Evolutionary conservation across 768 basidiomycete species (phyloP).

Genomic region (Pisolithus orientalis): DNA sequence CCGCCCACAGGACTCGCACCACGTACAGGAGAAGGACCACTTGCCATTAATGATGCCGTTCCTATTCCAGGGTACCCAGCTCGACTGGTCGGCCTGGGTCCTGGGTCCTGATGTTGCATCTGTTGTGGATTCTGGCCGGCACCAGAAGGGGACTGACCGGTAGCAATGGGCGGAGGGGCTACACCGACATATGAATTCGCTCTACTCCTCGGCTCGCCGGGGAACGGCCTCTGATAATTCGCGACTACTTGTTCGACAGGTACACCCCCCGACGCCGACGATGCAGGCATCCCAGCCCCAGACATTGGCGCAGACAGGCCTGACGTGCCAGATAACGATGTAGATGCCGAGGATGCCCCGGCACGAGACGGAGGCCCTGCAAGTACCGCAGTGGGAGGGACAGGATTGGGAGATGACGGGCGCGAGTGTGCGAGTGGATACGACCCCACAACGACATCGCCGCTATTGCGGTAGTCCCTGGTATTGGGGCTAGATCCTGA

Average conservation of each 20-base stretch:
- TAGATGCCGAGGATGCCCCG: slow-evolving; percentile 11
- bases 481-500: neutral
- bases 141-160: neutral
- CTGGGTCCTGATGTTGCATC: slow-evolving; percentile 30
- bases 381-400: slow-evolving; percentile 59
- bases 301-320: too few relatives aligned
- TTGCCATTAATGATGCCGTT: slow-evolving; percentile 58
- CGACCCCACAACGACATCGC: slow-evolving; percentile 71
- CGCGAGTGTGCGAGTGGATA: slow-evolving; percentile 65
- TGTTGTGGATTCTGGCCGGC: slow-evolving; percentile 6
- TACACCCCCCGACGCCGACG: slow-evolving; percentile 40
- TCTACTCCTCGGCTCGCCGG: slow-evolving; percentile 68
- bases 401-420: slow-evolving; percentile 60
- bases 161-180: slow-evolving; percentile 14
- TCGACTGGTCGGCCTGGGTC: slow-evolving; percentile 50
- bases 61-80: slow-evolving; percentile 80
- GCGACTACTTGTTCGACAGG: slow-evolving; percentile 67
- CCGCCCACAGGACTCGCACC: slow-evolving; percentile 13
- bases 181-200: slow-evolving; percentile 41
- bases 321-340: neutral
- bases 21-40: slow-evolving; percentile 53
- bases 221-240: slow-evolving; percentile 80
- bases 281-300: neutral
- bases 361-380: slow-evolving; percentile 52
- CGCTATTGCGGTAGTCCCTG: slow-evolving; percentile 69